Evolutionary conservation across 305 asterid genomes (phyloP).

Genomic region (Fraxinus sp.): DNA sequence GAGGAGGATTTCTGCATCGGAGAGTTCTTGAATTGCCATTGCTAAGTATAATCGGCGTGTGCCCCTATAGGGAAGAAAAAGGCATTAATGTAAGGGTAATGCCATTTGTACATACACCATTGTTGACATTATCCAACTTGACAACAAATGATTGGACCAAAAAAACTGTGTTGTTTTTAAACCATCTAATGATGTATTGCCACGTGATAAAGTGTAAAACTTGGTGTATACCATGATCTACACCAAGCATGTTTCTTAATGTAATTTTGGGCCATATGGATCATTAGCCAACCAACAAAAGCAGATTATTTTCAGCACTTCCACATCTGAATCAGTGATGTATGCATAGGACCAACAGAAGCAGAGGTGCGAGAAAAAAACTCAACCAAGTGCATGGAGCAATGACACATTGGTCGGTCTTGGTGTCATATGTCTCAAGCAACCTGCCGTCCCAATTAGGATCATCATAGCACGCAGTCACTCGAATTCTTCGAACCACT

Average conservation of each 20-base stretch:
- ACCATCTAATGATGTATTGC: background rate
- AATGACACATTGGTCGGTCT: constrained; percentile 58
- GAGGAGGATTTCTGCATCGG: constrained; percentile 70
- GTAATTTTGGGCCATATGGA: background rate
- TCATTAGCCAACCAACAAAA: background rate
- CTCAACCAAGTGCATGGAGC: constrained; percentile 78
- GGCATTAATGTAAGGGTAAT: background rate
- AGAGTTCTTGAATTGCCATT: constrained; percentile 45
- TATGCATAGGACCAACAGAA: background rate
- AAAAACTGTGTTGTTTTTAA: background rate
- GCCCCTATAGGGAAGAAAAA: constrained; percentile 46
- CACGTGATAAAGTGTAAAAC: background rate
- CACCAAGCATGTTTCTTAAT: background rate
- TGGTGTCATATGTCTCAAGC: constrained; percentile 76
- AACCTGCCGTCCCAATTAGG: constrained; percentile 58
- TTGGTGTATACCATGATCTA: background rate
- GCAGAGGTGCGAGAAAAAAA: constrained; percentile 7
- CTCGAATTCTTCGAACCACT: constrained; percentile 75
- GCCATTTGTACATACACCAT: background rate
- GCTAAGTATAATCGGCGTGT: constrained; percentile 46
- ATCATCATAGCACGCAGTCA: constrained; percentile 65
- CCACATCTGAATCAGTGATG: background rate
- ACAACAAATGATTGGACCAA: background rate
- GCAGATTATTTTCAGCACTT: background rate
- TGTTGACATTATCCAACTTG: background rate